Evolutionary conservation across 2,329 filamentous ascomycete species (phyloP).

Genomic region (Trichophyton schoenleinii): DNA sequence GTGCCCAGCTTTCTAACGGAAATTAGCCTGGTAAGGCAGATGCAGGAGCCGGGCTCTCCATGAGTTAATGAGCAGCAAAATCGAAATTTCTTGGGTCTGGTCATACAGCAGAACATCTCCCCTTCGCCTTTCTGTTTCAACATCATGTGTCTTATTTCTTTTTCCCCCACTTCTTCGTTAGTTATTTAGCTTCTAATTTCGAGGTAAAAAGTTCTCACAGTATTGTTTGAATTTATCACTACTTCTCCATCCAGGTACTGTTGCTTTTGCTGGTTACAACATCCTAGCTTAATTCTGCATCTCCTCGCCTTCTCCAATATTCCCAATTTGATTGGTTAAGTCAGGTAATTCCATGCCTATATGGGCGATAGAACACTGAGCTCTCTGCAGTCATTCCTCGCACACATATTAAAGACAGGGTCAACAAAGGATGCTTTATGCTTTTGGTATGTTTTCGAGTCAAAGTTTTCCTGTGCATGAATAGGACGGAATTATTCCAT

Average conservation of each 20-base stretch:
- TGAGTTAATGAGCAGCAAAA: background rate
- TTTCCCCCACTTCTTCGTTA: background rate
- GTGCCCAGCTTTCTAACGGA: background rate
- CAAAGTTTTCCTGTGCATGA: background rate
- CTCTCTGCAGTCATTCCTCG: background rate
- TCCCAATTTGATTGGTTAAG: background rate
- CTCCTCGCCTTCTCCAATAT: background rate
- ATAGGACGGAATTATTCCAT: background rate
- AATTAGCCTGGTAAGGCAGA: background rate
- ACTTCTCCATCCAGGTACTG: background rate
- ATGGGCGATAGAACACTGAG: background rate
- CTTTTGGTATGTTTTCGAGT: background rate
- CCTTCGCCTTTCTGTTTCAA: background rate
- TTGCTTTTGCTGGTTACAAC: background rate
- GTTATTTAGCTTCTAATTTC: background rate
- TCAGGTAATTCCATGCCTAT: background rate
- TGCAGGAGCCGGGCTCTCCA: too few species aligned
- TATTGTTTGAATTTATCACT: too few species aligned
- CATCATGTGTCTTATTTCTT: background rate
- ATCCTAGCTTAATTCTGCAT: too few species aligned
- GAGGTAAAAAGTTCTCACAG: background rate
- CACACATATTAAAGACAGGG: background rate
- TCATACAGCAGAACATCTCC: background rate
- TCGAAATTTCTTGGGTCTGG: too few species aligned
- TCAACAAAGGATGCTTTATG: background rate